Evolutionary conservation across 164 flowering plant species (phyloP).

Genomic region (Tetracentron sinense): DNA sequence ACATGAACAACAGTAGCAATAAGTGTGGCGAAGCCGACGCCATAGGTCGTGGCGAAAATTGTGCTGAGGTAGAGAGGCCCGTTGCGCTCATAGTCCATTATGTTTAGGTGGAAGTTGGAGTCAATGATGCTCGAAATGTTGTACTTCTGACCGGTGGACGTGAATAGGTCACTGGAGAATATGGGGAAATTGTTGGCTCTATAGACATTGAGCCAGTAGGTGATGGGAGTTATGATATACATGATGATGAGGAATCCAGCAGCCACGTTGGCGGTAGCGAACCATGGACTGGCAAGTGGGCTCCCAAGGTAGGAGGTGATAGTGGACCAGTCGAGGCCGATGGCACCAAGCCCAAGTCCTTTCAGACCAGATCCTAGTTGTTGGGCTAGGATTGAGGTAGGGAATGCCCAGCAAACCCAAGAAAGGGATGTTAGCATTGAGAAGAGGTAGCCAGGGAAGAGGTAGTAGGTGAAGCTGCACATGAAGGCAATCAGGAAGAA

Average conservation of each 20-base stretch:
- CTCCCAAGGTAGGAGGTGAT: conserved; percentile 7
- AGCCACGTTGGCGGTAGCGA: conserved; percentile 2
- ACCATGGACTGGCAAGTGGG: conserved; percentile 7
- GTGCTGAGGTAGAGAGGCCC: conserved; percentile 3
- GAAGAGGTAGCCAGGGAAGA: conserved; percentile 11
- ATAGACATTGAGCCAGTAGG: background rate
- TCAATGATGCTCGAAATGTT: background rate
- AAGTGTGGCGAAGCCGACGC: background rate
- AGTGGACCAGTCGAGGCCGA: conserved; percentile 10
- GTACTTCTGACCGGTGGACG: background rate
- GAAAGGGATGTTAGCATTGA: background rate
- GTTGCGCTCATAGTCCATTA: background rate
- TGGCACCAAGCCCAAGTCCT: conserved; percentile 4
- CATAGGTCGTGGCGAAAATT: conserved; percentile 5
- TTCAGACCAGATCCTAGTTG: conserved; percentile 11
- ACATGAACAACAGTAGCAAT: conserved; percentile 9
- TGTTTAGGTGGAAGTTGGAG: background rate
- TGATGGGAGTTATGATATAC: background rate
- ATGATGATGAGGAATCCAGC: background rate
- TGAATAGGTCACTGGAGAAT: background rate
- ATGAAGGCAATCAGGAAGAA: conserved; percentile 8
- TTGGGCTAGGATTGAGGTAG: conserved; percentile 2
- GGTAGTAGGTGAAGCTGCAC: conserved; percentile 8
- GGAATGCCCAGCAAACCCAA: conserved; percentile 10
- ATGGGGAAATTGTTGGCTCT: background rate